phyloP scores from a whole-genome alignment of 2,329 filamentous ascomycete species.

The Botrytis fragariae region DNA sequence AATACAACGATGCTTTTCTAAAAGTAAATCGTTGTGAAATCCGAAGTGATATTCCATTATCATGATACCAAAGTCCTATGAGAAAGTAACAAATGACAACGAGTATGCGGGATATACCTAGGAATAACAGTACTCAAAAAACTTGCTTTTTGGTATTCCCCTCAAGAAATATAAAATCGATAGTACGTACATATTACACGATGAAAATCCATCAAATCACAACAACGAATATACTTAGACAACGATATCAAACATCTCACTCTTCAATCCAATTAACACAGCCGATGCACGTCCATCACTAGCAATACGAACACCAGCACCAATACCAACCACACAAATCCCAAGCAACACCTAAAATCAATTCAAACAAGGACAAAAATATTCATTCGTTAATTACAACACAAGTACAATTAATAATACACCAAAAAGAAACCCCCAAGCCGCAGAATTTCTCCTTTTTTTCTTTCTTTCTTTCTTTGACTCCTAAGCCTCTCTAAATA shows the following conservation, averaged over 20 bases:
- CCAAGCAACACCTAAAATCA: background rate
- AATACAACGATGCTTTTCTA: background rate
- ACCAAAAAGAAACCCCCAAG: no score
- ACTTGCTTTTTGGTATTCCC: no score
- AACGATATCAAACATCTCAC: background rate
- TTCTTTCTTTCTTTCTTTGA: no score
- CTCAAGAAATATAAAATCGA: no score
- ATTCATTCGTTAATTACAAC: background rate
- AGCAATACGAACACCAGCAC: no score
- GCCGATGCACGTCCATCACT: no score
- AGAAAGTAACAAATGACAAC: background rate
- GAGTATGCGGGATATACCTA: background rate
- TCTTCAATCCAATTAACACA: background rate
- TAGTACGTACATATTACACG: fast-evolving
- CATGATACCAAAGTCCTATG: fast-evolving
- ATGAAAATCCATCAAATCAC: background rate
- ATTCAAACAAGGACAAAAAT: background rate
- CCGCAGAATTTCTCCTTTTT: background rate
- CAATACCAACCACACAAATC: no score
- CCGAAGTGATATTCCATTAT: background rate
- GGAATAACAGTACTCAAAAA: no score
- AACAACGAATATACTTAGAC: background rate
- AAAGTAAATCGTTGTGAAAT: background rate
- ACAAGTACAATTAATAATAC: background rate
- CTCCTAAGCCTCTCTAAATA: no score